Percentiles rank a stretch among this genome's conserved stretches.
These are phyloP conservation scores for Pseudogymnoascus sp. DNA, from an alignment of 2,329 filamentous ascomycete genomes.

Conservation along the genomic window DNA sequence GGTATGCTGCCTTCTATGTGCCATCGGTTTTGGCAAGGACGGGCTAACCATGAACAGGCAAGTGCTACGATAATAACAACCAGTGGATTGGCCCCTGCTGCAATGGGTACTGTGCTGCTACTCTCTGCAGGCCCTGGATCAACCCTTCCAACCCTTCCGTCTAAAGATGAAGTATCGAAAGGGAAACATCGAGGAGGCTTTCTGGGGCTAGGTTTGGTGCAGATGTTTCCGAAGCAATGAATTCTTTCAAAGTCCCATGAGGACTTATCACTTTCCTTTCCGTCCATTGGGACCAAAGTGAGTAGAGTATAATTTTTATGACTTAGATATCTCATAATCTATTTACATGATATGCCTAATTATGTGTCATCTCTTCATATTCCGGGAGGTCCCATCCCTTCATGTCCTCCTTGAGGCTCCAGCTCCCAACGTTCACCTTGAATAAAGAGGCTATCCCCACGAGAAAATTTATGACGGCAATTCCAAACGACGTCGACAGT, in stretches of 20 bases:
- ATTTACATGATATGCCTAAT: conserved; percentile 16
- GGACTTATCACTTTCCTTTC: background rate
- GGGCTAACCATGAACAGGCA: conserved; percentile 1
- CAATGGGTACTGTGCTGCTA: conserved; percentile 21
- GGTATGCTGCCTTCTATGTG: conserved; percentile 21
- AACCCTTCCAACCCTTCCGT: background rate
- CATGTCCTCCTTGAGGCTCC: conserved; percentile 27
- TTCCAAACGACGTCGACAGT: conserved; percentile 25
- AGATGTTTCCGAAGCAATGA: background rate
- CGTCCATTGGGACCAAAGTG: background rate
- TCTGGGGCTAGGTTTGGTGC: background rate
- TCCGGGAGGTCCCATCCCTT: conserved; percentile 31
- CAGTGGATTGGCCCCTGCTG: conserved; percentile 12
- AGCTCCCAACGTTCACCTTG: conserved; percentile 28
- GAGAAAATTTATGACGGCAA: conserved; percentile 27
- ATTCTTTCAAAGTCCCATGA: background rate
- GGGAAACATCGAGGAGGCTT: background rate
- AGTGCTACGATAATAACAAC: conserved; percentile 7
- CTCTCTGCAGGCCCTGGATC: conserved; percentile 3
- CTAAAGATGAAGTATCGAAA: background rate
- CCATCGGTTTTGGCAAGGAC: background rate
- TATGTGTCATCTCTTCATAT: conserved; percentile 21
- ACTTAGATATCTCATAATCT: background rate
- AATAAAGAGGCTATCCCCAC: conserved; percentile 27
- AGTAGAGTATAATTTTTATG: background rate